Conservation (phyloP, 2,329 filamentous ascomycete genomes). For the Fusarium concolor region DNA sequence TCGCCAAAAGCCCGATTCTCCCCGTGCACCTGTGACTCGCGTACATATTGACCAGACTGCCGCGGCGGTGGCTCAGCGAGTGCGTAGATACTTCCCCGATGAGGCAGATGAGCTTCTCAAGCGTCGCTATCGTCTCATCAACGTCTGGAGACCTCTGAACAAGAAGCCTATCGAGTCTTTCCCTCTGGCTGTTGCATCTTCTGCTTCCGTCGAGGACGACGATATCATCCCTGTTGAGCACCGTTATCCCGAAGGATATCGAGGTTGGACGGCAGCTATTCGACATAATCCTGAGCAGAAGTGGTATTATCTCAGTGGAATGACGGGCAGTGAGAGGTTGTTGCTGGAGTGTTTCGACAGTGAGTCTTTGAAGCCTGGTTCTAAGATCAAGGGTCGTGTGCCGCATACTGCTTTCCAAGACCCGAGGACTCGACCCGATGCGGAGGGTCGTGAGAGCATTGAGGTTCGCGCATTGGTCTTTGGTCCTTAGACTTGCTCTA, state of each 20-base stretch:
- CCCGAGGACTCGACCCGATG: slow-evolving; percentile 75
- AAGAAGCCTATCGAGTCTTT: slow-evolving; percentile 70
- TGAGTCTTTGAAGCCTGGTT: slow-evolving; percentile 62
- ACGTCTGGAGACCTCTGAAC: slow-evolving; percentile 81
- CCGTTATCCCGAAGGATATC: slow-evolving; percentile 72
- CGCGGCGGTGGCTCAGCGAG: slow-evolving; percentile 72
- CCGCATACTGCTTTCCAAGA: slow-evolving; percentile 86
- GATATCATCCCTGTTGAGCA: slow-evolving; percentile 81
- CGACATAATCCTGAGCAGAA: slow-evolving; percentile 69
- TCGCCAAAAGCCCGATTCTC: slow-evolving; percentile 67
- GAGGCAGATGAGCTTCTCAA: slow-evolving; percentile 75
- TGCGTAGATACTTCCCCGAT: slow-evolving; percentile 72
- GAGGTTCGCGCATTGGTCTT: slow-evolving; percentile 90
- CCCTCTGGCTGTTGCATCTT: slow-evolving; percentile 77
- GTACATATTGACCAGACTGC: slow-evolving; percentile 89
- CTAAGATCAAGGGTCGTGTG: slow-evolving; percentile 65
- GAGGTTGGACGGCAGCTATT: slow-evolving; percentile 80
- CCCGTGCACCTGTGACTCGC: slow-evolving; percentile 75
- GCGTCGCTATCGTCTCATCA: slow-evolving; percentile 83
- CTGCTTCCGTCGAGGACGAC: slow-evolving; percentile 67
- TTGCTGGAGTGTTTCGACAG: slow-evolving; percentile 84
- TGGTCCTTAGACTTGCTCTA: slow-evolving; percentile 60
- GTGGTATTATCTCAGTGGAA: slow-evolving; percentile 86
- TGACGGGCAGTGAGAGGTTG: slow-evolving; percentile 78
- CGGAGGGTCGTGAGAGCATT: slow-evolving; percentile 84